A percentile compares a stretch with the other conserved stretches of the same genome.
Evolutionary conservation across 2,329 filamentous ascomycete genomes (phyloP).

Genomic region (Aspergillus floridensis): DNA sequence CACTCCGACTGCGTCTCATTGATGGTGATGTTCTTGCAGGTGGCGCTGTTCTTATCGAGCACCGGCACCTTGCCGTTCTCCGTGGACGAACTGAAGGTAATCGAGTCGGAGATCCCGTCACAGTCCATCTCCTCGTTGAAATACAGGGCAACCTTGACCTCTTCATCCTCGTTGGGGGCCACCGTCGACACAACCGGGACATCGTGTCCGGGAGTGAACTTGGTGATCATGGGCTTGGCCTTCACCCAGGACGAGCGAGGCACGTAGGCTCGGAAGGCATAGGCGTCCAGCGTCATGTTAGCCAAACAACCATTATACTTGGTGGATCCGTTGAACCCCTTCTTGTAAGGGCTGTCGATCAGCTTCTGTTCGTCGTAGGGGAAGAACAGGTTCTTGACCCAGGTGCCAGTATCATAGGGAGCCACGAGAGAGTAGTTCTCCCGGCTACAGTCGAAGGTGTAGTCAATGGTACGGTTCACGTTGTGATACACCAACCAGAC

Average conservation of each 20-base stretch:
- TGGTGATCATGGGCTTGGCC: slow-evolving; percentile 58
- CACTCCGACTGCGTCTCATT: slow-evolving; percentile 25
- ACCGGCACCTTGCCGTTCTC: slow-evolving; percentile 43
- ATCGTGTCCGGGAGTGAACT: slow-evolving; percentile 61
- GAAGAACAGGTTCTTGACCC: slow-evolving; percentile 61
- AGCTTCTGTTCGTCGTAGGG: slow-evolving; percentile 57
- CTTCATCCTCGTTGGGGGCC: slow-evolving; percentile 38
- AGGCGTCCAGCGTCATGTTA: slow-evolving; percentile 52
- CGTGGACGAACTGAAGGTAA: slow-evolving; percentile 54
- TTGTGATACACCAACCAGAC: slow-evolving; percentile 46
- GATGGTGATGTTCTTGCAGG: slow-evolving; percentile 43
- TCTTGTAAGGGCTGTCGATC: slow-evolving; percentile 41
- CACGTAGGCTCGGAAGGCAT: slow-evolving; percentile 60
- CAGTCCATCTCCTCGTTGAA: slow-evolving; percentile 63
- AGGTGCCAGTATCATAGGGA: slow-evolving; percentile 54
- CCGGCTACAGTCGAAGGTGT: slow-evolving; percentile 55
- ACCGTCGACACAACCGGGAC: slow-evolving; percentile 51
- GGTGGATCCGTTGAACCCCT: slow-evolving; percentile 47
- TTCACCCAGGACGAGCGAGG: slow-evolving; percentile 48
- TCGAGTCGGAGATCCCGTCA: slow-evolving; percentile 46
- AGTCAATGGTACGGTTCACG: slow-evolving; percentile 48
- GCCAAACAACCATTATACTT: slow-evolving; percentile 55
- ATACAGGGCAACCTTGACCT: slow-evolving; percentile 51
- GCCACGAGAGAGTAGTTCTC: slow-evolving; percentile 50
- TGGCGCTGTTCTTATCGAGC: slow-evolving; percentile 45